Evolutionary conservation across 495 filamentous ascomycete species (phyloP).

Genomic region (Penicillium crystallinum): DNA sequence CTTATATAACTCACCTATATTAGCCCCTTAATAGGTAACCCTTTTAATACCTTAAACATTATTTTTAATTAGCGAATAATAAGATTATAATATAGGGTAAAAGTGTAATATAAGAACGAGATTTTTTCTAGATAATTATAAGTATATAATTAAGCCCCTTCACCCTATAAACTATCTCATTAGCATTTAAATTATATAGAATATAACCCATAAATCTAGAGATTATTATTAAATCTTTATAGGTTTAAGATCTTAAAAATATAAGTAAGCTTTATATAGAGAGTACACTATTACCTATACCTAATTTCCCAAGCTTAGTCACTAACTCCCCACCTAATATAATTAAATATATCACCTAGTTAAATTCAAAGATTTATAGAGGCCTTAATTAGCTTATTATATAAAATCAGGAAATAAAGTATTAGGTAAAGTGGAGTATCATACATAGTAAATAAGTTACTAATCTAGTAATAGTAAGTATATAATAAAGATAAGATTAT

Average conservation of each 20-base stretch:
- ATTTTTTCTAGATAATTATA: background rate
- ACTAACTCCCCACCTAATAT: background rate
- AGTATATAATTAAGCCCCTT: background rate
- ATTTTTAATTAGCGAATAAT: background rate
- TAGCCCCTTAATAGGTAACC: background rate
- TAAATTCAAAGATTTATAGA: background rate
- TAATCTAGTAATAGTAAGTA: too few relatives aligned
- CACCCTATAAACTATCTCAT: background rate
- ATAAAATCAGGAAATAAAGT: background rate
- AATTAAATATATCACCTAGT: background rate
- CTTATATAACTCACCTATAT: background rate
- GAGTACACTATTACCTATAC: background rate
- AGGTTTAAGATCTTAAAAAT: background rate
- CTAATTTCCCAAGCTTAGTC: background rate
- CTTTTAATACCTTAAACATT: background rate
- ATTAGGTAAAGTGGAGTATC: background rate
- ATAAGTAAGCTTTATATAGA: background rate
- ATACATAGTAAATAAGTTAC: background rate
- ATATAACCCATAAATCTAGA: background rate
- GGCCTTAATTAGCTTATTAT: background rate
- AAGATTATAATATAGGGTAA: background rate
- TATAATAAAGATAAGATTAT: too few relatives aligned
- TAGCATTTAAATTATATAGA: background rate
- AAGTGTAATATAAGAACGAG: background rate
- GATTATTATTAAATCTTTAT: background rate